Percentiles rank a stretch among this genome's conserved stretches.
Conservation (phyloP, 1,139 yeast genomes). For the Kluyveromyces sp. region DNA sequence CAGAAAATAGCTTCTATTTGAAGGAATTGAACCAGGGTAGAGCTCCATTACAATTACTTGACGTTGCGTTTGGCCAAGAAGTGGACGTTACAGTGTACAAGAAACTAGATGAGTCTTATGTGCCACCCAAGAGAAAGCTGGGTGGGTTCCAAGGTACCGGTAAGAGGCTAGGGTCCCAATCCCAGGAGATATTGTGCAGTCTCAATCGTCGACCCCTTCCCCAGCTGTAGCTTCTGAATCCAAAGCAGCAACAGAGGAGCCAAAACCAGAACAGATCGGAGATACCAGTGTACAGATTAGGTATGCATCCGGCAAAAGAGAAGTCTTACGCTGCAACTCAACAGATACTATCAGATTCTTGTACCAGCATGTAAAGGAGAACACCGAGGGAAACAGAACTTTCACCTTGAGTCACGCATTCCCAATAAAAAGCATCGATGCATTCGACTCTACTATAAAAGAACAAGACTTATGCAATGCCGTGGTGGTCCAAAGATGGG, state of each 20-base stretch:
- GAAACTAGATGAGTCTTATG: slow-evolving; percentile 73
- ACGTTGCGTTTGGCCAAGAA: slow-evolving; percentile 84
- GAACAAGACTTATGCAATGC: slow-evolving; percentile 77
- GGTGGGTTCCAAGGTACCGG: slow-evolving; percentile 82
- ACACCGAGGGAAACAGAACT: slow-evolving; percentile 37
- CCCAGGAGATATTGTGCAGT: slow-evolving; percentile 49
- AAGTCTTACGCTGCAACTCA: slow-evolving; percentile 57
- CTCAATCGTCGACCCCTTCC: slow-evolving; percentile 34
- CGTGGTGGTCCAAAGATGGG: slow-evolving; percentile 87
- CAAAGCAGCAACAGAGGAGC: slow-evolving; percentile 11
- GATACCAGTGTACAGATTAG: slow-evolving; percentile 78
- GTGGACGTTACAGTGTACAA: slow-evolving; percentile 89
- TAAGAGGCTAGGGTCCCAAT: slow-evolving; percentile 88
- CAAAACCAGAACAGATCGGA: slow-evolving; percentile 29
- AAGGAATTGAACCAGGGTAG: slow-evolving; percentile 81
- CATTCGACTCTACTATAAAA: slow-evolving; percentile 47
- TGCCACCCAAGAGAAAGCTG: slow-evolving; percentile 56
- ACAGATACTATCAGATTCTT: slow-evolving; percentile 59
- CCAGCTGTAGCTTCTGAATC: slow-evolving; percentile 13
- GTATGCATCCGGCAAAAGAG: slow-evolving; percentile 72
- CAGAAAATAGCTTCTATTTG: slow-evolving; percentile 67
- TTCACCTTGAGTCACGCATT: slow-evolving; percentile 74
- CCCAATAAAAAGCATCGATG: slow-evolving; percentile 71
- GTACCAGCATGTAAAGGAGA: slow-evolving; percentile 57
- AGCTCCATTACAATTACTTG: slow-evolving; percentile 80